Evolutionary conservation across 306 rosid species (phyloP).

Genomic region (Quercus variabilis): DNA sequence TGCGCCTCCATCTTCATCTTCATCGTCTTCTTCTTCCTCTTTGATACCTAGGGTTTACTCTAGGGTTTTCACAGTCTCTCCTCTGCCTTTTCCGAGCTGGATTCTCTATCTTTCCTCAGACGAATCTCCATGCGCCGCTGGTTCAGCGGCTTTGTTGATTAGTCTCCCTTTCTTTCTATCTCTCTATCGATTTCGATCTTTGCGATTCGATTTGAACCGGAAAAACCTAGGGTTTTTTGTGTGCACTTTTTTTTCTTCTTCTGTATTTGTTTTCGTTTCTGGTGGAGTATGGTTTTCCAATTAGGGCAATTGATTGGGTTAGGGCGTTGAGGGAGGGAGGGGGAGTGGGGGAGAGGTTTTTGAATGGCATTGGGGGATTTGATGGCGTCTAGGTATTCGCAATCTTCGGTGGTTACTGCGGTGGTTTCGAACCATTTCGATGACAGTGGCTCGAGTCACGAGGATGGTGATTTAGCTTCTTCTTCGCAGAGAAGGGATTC

Average conservation of each 20-base stretch:
- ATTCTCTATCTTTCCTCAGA: conserved; percentile 50
- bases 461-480: conserved; percentile 34
- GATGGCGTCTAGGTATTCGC: conserved; percentile 93
- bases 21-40: background rate
- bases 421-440: conserved; percentile 61
- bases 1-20: conserved; percentile 49
- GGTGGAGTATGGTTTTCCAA: conserved; percentile 20
- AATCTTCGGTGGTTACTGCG: conserved; percentile 52
- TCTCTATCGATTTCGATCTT: conserved; percentile 5
- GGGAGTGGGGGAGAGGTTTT: conserved; percentile 42
- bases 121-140: conserved; percentile 80
- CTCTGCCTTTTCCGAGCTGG: conserved; percentile 46
- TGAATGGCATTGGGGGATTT: conserved; percentile 99
- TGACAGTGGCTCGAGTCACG: conserved; percentile 40
- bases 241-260: no score
- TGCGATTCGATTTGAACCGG: background rate
- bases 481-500: conserved; percentile 48
- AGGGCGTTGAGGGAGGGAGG: conserved; percentile 24
- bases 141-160: conserved; percentile 80
- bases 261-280: no score
- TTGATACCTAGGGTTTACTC: conserved; percentile 36
- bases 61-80: conserved; percentile 30
- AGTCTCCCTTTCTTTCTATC: conserved; percentile 6
- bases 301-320: conserved; percentile 37
- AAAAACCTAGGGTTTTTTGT: conserved; percentile 2